Evolutionary conservation across 1,284 basidiomycete species (phyloP).

Genomic region (Microbotryomycetes sp.): DNA sequence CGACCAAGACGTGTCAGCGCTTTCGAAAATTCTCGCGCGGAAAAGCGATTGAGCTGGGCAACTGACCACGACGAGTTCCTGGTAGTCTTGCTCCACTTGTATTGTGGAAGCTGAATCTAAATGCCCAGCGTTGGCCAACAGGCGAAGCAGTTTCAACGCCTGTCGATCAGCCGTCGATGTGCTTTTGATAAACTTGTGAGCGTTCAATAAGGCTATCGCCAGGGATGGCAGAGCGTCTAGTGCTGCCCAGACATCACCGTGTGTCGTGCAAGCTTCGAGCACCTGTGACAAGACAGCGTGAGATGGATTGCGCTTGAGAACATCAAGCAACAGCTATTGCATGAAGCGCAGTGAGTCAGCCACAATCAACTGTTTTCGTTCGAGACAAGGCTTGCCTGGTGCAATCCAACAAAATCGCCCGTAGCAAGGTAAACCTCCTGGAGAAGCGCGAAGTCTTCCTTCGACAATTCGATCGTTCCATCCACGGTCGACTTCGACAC

Average conservation of each 20-base stretch:
- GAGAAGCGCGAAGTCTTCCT: neutral
- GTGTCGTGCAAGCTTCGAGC: constrained; percentile 13
- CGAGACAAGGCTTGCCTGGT: neutral
- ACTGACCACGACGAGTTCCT: constrained; percentile 1
- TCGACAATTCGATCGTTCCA: neutral
- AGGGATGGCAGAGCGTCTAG: constrained; percentile 14
- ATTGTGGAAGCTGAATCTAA: neutral
- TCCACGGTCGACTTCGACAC: neutral
- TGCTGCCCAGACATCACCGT: constrained; percentile 17
- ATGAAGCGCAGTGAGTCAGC: neutral
- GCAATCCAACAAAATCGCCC: neutral
- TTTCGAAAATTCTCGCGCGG: no score
- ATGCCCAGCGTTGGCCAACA: constrained; percentile 2
- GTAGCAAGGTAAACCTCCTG: neutral
- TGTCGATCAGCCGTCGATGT: neutral
- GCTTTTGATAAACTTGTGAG: neutral
- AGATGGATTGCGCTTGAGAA: constrained; percentile 1
- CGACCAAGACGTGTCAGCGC: neutral
- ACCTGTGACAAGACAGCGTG: constrained; percentile 7
- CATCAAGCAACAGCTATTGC: constrained; percentile 14
- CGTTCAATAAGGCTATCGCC: constrained; percentile 3
- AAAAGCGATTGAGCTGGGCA: neutral
- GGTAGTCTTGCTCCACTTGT: constrained; percentile 9
- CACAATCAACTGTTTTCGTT: constrained; percentile 2
- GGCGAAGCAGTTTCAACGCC: constrained; percentile 7